Base-by-base conservation (phyloP, 1,284 basidiomycete genomes). In the Cerrena zonata region DNA sequence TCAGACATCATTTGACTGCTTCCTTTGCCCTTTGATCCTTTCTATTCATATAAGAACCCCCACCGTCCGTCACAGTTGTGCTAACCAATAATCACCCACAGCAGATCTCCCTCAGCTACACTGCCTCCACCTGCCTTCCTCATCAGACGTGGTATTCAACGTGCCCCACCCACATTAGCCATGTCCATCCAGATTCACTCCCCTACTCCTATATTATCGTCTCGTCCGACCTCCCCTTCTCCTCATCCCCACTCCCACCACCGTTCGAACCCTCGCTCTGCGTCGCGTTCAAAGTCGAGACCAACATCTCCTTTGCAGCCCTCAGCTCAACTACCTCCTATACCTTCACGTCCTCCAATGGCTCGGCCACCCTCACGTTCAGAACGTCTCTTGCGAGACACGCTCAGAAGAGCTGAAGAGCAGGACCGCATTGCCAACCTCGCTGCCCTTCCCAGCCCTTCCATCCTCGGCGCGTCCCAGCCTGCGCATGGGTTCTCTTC, bases 311-410 rank as follows among this genome's bases (percentile, higher is more conserved):
- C 62, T 15, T 63, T 62, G 30, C 58, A 61, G 27, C 60, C 58
- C 43, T 50, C 58, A 19, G 45, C 42, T 37, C 62, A 51, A 47
- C 55, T 48, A 45, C 58, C 36, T 48, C 52, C 56, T 11, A 47
- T 53, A n/a, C 30, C 30, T 7, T 53, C 55, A 38, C 60, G 63
- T 25, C 63, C 58, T n/a, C 60, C 62, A 4, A 66, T 65, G 58
- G 42, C 61, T 24, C 64, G 68, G 34, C 66, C 68, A 11, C 59
- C 69, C 3, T 66, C 65, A 37, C 72, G 78, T 48, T 80, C 79
- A 18, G 78, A 82, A 58, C 73, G 74, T 18, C 73, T 84, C 34
- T 71, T 84, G 36, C 70, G 81, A 47, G 74, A 80, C 49, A 75
- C 82, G 1, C 74, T 84, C 37, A 69, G 77, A 50, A 72, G 71